Evolutionary conservation across 306 rosid species (phyloP), one percentile per base, ranked within the genome.

Genomic region (Inga oerstediana): DNA sequence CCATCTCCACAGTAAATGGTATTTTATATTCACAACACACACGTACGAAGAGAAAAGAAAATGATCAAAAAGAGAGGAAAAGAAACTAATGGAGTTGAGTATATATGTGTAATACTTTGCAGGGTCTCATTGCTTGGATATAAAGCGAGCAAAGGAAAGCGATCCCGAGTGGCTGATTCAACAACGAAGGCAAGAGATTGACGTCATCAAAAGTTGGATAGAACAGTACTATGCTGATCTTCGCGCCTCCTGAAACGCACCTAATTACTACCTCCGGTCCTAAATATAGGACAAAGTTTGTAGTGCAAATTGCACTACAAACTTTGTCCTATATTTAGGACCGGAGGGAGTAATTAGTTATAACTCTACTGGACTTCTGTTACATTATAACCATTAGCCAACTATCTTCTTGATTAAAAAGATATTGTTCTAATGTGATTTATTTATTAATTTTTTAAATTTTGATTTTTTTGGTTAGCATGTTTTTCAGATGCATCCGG

Each of bases 61-160:
- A 37, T 1, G 24, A 54, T 0, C 6, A 7, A 20, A 19, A 56
- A 7, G 27, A 27, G 27, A 27, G 27, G 27, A 27, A 27, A 27
- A 27, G 24, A 52, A 52, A 52, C n/a, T 5, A n/a, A 46, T 27
- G 7, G 9, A 52, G 7, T 4, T 15, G 20, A 49, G 56, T 27
- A 27, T 27, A 27, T 49, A 14, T 15, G 20, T 17, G 59, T 0
- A 17, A 52, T 37, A 66, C n/a, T 32, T 49, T 83, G 46, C 82
- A 88, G 93, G 94, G n/a, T 88, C 93, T 41, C 92, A 91, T 75
- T 85, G 92, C 52, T 73, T 91, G 69, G 89, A 87, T 77, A 78
- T 91, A 69, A 41, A 9, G 14, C 3, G 30, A 15, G 78, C 87
- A 84, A 51, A 22, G 0, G 10, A 78, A 80, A 75, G 51, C 13